Conservation (phyloP, 2,329 filamentous ascomycete genomes). For the Verticillium nubilum region DNA sequence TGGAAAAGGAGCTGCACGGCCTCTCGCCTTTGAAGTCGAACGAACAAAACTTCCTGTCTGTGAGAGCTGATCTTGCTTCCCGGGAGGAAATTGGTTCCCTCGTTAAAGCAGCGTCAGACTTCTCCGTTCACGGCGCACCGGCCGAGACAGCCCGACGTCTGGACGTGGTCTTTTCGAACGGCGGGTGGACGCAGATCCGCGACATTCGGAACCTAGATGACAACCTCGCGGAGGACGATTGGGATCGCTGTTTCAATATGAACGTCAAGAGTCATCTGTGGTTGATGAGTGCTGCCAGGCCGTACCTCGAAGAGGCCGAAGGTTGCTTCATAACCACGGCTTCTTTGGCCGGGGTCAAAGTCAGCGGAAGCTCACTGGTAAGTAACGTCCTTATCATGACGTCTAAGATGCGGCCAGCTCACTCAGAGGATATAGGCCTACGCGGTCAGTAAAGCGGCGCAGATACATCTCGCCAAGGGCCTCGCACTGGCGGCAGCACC, state of each 20-base stretch:
- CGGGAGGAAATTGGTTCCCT: constrained; percentile 53
- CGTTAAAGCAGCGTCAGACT: constrained; percentile 52
- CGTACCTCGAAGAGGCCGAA: constrained; percentile 39
- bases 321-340: constrained; percentile 60
- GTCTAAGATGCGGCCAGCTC: not conserved
- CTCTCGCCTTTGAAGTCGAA: constrained; percentile 17
- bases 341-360: constrained; percentile 57
- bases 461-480: constrained; percentile 52
- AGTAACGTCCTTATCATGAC: constrained; percentile 8
- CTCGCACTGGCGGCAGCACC: constrained; percentile 48
- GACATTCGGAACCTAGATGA: constrained; percentile 43
- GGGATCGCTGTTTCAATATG: constrained; percentile 42
- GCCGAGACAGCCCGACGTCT: constrained; percentile 42
- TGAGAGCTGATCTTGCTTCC: constrained; percentile 63
- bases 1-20: constrained; percentile 44
- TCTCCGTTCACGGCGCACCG: constrained; percentile 34
- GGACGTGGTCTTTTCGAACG: constrained; percentile 76
- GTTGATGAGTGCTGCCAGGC: constrained; percentile 36
- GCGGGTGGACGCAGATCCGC: constrained; percentile 47
- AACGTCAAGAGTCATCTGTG: constrained; percentile 46
- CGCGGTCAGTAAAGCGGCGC: constrained; percentile 70
- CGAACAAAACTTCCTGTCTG: constrained; percentile 34
- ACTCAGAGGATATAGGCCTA: constrained; percentile 50
- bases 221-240: constrained; percentile 36
- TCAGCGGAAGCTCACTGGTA: constrained; percentile 55